These are phyloP conservation scores for Yarrowia keelungensis DNA, from an alignment of 805 yeast species.

Conservation along the genomic window DNA sequence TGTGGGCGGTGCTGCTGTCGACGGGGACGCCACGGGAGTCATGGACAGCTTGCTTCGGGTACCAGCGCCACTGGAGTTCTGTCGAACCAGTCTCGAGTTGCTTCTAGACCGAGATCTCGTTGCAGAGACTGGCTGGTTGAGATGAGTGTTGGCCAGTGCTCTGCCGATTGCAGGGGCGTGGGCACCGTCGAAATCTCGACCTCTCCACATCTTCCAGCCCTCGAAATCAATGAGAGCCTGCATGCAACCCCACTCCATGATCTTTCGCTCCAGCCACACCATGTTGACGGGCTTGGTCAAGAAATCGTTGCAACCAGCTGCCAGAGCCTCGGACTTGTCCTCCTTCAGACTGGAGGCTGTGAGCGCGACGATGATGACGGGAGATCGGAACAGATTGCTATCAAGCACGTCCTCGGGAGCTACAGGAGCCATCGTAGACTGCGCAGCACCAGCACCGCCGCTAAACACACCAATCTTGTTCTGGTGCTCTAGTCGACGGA, in stretches of 20 bases:
- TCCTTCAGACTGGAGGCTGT: constrained; percentile 89
- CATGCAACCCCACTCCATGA: constrained; percentile 98
- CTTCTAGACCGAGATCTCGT: constrained; percentile 28
- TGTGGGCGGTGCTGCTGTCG: neutral
- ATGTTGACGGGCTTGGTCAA: constrained; percentile 94
- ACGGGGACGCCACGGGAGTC: neutral
- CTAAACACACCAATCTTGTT: constrained; percentile 75
- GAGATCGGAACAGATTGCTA: constrained; percentile 73
- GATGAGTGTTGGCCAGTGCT: constrained; percentile 30
- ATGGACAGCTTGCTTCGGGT: constrained; percentile 26
- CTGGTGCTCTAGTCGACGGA: constrained; percentile 78
- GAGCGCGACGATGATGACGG: constrained; percentile 96
- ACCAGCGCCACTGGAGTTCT: constrained; percentile 1
- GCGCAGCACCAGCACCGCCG: constrained; percentile 49
- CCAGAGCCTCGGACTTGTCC: constrained; percentile 87
- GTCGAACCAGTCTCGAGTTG: constrained; percentile 21
- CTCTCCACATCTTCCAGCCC: constrained; percentile 69
- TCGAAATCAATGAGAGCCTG: constrained; percentile 96
- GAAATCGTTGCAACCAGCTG: constrained; percentile 98
- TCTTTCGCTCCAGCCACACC: constrained; percentile 91
- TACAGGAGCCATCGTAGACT: constrained; percentile 44
- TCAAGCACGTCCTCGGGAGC: constrained; percentile 62
- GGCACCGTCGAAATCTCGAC: constrained; percentile 23
- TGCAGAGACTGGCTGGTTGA: constrained; percentile 19
- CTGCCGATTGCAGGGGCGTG: constrained; percentile 28